These are phyloP conservation scores for Pseudocercospora fuligena DNA, from an alignment of 2,329 filamentous ascomycete genomes.

Conservation along the genomic window DNA sequence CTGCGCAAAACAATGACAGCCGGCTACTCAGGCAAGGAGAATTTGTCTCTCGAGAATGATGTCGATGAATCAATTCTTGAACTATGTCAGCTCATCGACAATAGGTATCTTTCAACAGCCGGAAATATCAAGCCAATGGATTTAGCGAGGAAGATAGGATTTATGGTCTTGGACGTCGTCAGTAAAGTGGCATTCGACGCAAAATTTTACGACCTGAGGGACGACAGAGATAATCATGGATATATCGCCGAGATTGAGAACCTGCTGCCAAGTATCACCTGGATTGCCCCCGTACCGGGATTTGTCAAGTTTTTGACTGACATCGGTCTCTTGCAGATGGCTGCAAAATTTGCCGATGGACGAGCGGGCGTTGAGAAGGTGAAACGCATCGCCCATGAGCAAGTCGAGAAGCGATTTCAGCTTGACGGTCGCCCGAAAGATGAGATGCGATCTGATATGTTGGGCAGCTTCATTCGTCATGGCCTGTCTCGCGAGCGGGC, in stretches of 20 bases:
- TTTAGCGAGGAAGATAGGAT: conserved; percentile 14
- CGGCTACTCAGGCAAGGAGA: conserved; percentile 22
- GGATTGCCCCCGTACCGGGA: neutral
- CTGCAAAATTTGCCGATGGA: neutral
- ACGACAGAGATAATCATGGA: conserved; percentile 15
- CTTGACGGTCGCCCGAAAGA: conserved; percentile 11
- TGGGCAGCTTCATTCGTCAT: conserved; percentile 20
- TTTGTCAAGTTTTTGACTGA: conserved; percentile 13
- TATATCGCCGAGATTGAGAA: conserved; percentile 20
- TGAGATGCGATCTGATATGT: conserved; percentile 15
- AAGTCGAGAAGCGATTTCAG: conserved; percentile 13
- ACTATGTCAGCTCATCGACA: conserved; percentile 12
- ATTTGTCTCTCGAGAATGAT: conserved; percentile 11
- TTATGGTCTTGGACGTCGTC: conserved; percentile 19
- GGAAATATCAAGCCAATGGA: conserved; percentile 17
- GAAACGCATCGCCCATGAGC: conserved; percentile 5
- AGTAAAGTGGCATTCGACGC: conserved; percentile 19
- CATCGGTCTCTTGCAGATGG: conserved; percentile 1
- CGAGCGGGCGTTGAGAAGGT: conserved; percentile 18
- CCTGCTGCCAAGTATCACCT: conserved; percentile 14
- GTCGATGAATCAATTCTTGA: conserved; percentile 14
- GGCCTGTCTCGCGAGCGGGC: conserved; percentile 13
- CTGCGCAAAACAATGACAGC: conserved; percentile 15
- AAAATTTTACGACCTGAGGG: conserved; percentile 16
- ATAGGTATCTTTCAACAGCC: conserved; percentile 12